These are phyloP conservation scores for Entoloma clypeatum DNA, from an alignment of 1,284 basidiomycete species.

Conservation along the genomic window DNA sequence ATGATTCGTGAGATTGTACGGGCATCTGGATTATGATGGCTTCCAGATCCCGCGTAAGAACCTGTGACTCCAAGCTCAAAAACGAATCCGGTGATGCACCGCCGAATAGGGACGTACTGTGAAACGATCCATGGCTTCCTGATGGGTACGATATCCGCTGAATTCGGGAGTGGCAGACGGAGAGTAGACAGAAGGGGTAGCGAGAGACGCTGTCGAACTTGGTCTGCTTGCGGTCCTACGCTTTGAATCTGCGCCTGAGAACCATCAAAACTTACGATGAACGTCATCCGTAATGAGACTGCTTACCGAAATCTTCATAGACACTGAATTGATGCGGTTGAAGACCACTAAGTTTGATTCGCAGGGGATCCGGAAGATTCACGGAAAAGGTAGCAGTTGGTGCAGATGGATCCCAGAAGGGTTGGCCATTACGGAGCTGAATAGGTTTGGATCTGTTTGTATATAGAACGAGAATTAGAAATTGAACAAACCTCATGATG, in stretches of 20 bases:
- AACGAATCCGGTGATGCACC: not conserved
- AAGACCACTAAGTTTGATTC: slow-evolving; percentile 82
- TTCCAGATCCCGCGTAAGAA: slow-evolving; percentile 77
- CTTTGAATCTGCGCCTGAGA: slow-evolving; percentile 48
- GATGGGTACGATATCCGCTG: slow-evolving; percentile 49
- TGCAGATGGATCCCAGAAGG: slow-evolving; percentile 84
- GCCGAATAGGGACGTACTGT: slow-evolving; percentile 40
- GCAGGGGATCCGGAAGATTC: slow-evolving; percentile 85
- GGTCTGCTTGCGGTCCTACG: slow-evolving; percentile 59
- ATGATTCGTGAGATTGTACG: slow-evolving; percentile 54
- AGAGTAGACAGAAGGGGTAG: slow-evolving; percentile 39
- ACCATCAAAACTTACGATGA: slow-evolving; percentile 3
- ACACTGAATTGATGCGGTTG: slow-evolving; percentile 82
- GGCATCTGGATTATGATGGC: slow-evolving; percentile 70
- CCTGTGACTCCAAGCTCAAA: slow-evolving; percentile 31
- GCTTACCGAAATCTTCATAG: slow-evolving; percentile 91
- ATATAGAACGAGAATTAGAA: slow-evolving; percentile 1
- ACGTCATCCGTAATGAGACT: not conserved
- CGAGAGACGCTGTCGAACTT: slow-evolving; percentile 43
- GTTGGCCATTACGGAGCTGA: slow-evolving; percentile 63
- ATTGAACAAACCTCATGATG: slow-evolving; percentile 72
- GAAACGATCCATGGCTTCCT: slow-evolving; percentile 77
- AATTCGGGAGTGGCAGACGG: slow-evolving; percentile 49
- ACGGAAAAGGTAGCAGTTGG: slow-evolving; percentile 74
- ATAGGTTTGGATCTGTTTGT: slow-evolving; percentile 1